Evolutionary conservation across 441 rosid species (phyloP), one percentile per base, ranked within the genome.

Genomic region (Sinapis alba): DNA sequence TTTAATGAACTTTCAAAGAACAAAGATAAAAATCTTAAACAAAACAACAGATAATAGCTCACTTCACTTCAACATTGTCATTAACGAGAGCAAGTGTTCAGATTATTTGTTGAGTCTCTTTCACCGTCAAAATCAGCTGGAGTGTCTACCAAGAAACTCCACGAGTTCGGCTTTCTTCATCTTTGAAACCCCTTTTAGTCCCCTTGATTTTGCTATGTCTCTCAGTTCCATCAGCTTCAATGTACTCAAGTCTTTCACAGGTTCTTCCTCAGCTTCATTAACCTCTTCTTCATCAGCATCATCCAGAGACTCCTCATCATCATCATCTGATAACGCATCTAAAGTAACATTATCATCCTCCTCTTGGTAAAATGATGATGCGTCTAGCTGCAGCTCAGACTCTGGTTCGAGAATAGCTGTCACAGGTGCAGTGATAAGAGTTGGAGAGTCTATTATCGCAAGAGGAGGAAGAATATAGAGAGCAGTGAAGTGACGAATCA

Each of bases 141-240:
- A 73, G 58, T 69, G 36, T 50, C 77, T 73, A 59, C 81, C 69
- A 11, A 93, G 89, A 85, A 91, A 71, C 76, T 78, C 80, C 66
- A 93, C 57, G 73, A 93, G 82, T 11, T 84, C 84, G 0, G 74
- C 74, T 79, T 91, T 93, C 83, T 91, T 93, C 94, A 89, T 84
- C 86, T 83, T 93, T 3, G 96, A 91, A 77, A 73, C 82, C 80
- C 94, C 92, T 78, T 85, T 93, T 54, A 91, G 13, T 26, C 98
- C 92, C 1, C 85, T 86, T 36, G 93, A 78, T 71, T 89, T 93
- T 11, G 97, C 98, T 23, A 89, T 51, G 58, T 81, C 86, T 76
- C 90, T 87, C 67, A 93, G 83, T 73, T 87, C 94, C 3, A 78
- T 27, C 7, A 89, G 71, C 88, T 93, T 91, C 80, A 88, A 50